Conservation (phyloP, 2,329 filamentous ascomycete genomes). For the Aspergillus aculeatinus region DNA sequence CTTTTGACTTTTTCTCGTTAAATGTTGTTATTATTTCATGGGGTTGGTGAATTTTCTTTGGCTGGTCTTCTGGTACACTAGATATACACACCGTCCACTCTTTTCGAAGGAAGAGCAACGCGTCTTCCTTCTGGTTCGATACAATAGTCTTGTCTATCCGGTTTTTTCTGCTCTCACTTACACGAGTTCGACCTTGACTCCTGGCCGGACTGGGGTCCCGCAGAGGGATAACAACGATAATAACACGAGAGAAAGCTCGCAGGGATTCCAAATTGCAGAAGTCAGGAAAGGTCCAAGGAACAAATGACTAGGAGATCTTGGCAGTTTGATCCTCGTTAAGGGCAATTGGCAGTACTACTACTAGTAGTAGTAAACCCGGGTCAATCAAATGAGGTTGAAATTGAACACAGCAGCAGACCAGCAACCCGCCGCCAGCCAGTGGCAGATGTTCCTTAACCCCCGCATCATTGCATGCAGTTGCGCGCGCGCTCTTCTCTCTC, state of each 20-base stretch:
- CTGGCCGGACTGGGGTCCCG: neutral
- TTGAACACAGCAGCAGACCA: conserved; percentile 1
- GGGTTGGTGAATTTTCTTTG: neutral
- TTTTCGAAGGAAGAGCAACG: neutral
- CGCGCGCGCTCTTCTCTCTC: conserved; percentile 2
- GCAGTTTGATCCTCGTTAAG: neutral
- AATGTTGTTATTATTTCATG: neutral
- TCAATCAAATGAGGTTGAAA: conserved; percentile 8
- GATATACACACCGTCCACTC: neutral
- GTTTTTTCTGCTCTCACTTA: neutral
- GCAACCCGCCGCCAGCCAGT: conserved; percentile 22
- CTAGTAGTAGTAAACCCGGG: neutral
- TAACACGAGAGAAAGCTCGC: neutral
- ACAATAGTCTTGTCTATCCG: neutral
- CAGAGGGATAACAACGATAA: neutral
- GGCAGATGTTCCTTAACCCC: conserved; percentile 27
- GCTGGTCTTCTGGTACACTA: neutral
- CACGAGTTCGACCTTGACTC: neutral
- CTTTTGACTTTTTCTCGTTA: neutral
- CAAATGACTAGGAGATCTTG: neutral
- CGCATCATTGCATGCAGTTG: conserved; percentile 23
- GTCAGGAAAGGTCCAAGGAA: neutral
- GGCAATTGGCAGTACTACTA: neutral
- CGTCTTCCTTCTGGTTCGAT: neutral
- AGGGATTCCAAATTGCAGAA: neutral